Percentiles rank a stretch among this genome's conserved stretches.
Conservation (phyloP, 2,329 filamentous ascomycete genomes). For the Elsinoe perseae region DNA sequence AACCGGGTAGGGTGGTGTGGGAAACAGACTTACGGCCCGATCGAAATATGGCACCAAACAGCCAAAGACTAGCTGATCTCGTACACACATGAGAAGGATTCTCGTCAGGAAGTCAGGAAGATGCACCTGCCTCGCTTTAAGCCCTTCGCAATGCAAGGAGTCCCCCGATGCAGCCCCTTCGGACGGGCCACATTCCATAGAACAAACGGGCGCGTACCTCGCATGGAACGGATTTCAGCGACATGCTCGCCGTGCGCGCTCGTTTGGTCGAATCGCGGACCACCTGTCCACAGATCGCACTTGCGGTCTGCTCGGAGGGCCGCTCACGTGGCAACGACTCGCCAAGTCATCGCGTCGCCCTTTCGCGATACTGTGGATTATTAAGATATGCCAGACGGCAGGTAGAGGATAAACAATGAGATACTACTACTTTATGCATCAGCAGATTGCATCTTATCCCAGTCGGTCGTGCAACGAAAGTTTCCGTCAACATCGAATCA, state of each 20-base stretch:
- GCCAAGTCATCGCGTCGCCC: too few relatives aligned
- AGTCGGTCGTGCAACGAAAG: not conserved
- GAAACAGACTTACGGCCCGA: conserved; percentile 70
- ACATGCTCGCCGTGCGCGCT: too few relatives aligned
- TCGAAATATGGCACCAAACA: conserved; percentile 99
- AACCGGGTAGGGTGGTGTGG: conserved; percentile 69
- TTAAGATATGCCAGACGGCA: not conserved
- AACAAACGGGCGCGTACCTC: not conserved
- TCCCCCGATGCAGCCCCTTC: not conserved
- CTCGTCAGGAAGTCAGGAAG: not conserved
- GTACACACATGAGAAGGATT: conserved; percentile 2
- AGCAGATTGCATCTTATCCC: not conserved
- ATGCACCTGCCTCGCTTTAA: too few relatives aligned
- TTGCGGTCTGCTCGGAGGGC: too few relatives aligned
- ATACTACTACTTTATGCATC: not conserved
- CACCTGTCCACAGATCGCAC: too few relatives aligned
- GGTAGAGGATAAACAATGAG: not conserved
- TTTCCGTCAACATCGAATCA: not conserved
- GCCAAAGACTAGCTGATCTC: conserved; percentile 64
- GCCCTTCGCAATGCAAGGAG: not conserved
- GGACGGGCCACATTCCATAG: not conserved
- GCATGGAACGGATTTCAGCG: too few relatives aligned
- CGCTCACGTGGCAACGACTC: too few relatives aligned
- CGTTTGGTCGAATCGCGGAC: too few relatives aligned
- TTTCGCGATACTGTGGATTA: too few relatives aligned